These are phyloP conservation scores for Suillus variegatus DNA, from an alignment of 768 basidiomycete species.

Conservation along the genomic window DNA sequence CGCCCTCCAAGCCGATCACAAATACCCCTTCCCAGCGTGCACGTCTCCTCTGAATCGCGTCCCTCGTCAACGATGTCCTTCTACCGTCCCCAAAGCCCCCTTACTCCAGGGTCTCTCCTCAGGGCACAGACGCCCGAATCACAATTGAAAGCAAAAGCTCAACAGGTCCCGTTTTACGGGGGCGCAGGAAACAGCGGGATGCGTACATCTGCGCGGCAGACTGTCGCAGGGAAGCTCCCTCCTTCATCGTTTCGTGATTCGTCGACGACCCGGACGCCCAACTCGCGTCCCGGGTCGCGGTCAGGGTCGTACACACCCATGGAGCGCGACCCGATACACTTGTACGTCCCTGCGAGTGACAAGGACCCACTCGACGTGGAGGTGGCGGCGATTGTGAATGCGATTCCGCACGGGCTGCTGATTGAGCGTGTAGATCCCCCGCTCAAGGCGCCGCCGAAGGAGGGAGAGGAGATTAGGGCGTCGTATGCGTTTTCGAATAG, in stretches of 20 bases:
- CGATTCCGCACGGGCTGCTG: constrained; percentile 72
- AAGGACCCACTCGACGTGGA: constrained; percentile 84
- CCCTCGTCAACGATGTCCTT: constrained; percentile 74
- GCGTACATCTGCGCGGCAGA: constrained; percentile 40
- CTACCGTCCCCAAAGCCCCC: constrained; percentile 56
- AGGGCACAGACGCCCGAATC: constrained; percentile 74
- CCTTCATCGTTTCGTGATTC: constrained; percentile 79
- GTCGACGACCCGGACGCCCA: constrained; percentile 50
- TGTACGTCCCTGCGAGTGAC: constrained; percentile 64
- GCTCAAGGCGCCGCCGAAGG: constrained; percentile 60
- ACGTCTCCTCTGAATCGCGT: constrained; percentile 67
- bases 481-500: constrained; percentile 81
- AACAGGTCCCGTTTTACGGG: constrained; percentile 58
- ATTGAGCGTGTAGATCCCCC: constrained; percentile 84
- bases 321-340: constrained; percentile 52
- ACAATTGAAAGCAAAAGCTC: constrained; percentile 56
- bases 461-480: constrained; percentile 79
- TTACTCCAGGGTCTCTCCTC: constrained; percentile 41
- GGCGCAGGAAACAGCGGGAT: constrained; percentile 26
- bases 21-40: constrained; percentile 78
- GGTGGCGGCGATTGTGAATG: constrained; percentile 74
- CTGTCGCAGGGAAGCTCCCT: constrained; percentile 47
- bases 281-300: constrained; percentile 66
- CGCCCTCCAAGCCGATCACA: constrained; percentile 82
- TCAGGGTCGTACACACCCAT: constrained; percentile 64